Conservation (phyloP, 257 asterid species). For the Solanum corneliomulleri region DNA sequence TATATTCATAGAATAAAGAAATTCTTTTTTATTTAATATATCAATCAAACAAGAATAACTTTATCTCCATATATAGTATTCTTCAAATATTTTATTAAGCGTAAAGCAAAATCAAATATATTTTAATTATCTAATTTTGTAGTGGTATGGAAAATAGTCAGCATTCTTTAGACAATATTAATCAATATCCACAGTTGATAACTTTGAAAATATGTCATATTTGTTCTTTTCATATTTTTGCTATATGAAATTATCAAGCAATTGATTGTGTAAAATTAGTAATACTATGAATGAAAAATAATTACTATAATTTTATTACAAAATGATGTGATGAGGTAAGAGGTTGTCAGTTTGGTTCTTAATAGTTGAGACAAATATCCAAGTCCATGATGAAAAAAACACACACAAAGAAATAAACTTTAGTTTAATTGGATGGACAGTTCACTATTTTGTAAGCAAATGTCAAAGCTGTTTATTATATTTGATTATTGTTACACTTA, state of each 20-base stretch:
- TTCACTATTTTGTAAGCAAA: constrained; percentile 4
- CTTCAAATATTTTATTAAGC: background rate
- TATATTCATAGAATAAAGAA: fast-evolving
- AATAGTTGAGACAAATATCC: constrained; percentile 16
- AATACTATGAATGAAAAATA: background rate
- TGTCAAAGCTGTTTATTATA: constrained; percentile 2
- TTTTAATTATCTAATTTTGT: background rate
- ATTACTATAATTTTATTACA: background rate
- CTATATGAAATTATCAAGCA: background rate
- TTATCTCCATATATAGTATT: background rate
- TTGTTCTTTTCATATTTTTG: background rate
- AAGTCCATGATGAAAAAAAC: constrained; percentile 10
- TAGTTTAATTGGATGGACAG: constrained; percentile 13
- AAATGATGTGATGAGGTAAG: background rate
- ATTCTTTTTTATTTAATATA: background rate
- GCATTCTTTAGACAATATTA: background rate
- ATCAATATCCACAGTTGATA: background rate
- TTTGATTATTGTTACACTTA: constrained; percentile 5
- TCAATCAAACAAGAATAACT: background rate
- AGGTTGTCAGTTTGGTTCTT: background rate
- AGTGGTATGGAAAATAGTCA: background rate
- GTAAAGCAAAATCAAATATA: background rate
- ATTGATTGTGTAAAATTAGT: background rate
- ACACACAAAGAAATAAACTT: background rate
- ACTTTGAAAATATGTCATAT: background rate